phyloP scores from a whole-genome alignment of 306 rosid species.

The Sophora flavescens region DNA sequence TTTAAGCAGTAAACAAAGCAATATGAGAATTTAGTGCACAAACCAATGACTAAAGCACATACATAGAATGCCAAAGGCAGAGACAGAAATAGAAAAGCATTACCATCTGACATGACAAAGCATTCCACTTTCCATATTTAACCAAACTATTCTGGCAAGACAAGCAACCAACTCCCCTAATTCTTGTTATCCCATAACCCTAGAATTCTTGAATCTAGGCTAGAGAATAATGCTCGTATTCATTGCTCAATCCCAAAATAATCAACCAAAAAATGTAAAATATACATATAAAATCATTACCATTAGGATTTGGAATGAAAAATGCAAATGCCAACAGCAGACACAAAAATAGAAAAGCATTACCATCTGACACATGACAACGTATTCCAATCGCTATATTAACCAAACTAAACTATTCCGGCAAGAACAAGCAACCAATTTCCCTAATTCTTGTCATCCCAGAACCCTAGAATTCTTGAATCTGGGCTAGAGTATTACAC shows the following conservation, averaged over 20 bases:
- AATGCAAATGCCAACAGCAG: background rate
- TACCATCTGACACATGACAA: conserved; percentile 2
- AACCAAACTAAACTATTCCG: background rate
- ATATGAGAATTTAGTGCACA: conserved; percentile 2
- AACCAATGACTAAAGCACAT: conserved; percentile 17
- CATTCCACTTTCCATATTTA: conserved; percentile 5
- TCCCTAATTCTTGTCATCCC: background rate
- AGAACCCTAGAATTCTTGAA: conserved; percentile 21
- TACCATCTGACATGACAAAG: conserved; percentile 15
- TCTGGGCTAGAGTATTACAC: conserved; percentile 1
- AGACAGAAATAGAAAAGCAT: conserved; percentile 10
- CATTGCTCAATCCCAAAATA: conserved; percentile 12
- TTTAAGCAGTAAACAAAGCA: conserved; percentile 4
- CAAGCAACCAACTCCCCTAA: background rate
- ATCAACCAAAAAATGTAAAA: conserved; percentile 25
- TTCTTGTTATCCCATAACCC: conserved; percentile 10
- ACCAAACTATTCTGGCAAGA: background rate
- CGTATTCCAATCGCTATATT: conserved; percentile 4
- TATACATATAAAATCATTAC: background rate
- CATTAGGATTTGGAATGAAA: background rate
- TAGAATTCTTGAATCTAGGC: conserved; percentile 8
- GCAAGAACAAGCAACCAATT: background rate
- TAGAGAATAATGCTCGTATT: background rate
- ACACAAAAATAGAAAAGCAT: conserved; percentile 5
- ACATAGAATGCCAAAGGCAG: background rate